phyloP scores from a whole-genome alignment of 805 yeast genomes.

The Torulaspora gathmanii region DNA sequence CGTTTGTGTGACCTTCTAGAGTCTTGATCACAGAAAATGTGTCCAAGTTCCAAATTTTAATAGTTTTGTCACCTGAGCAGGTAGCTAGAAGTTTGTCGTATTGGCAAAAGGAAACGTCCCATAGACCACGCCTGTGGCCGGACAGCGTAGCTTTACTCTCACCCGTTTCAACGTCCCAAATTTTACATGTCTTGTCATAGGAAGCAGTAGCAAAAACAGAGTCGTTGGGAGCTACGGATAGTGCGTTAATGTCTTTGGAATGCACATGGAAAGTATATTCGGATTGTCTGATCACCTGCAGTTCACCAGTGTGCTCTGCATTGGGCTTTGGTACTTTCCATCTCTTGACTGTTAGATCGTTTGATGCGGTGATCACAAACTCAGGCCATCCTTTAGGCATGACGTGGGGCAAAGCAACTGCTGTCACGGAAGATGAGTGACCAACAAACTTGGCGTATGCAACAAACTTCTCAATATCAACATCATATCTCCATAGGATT shows the following conservation, averaged over 20 bases:
- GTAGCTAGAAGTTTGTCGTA: conserved; percentile 75
- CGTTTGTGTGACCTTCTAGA: conserved; percentile 90
- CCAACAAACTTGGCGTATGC: conserved; percentile 68
- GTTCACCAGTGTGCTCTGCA: conserved; percentile 15
- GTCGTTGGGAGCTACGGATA: conserved; percentile 89
- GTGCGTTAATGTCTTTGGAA: conserved; percentile 88
- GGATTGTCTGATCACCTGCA: conserved; percentile 49
- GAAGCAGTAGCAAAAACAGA: conserved; percentile 87
- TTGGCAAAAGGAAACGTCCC: conserved; percentile 83
- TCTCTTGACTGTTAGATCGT: conserved; percentile 78
- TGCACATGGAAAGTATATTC: conserved; percentile 93
- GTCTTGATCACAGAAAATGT: conserved; percentile 75
- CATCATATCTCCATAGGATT: conserved; percentile 69
- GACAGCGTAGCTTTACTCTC: conserved; percentile 78
- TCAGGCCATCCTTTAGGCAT: conserved; percentile 46
- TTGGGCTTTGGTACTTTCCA: conserved; percentile 66
- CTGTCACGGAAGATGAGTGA: conserved; percentile 82
- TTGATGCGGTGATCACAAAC: conserved; percentile 76
- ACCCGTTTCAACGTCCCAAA: conserved; percentile 85
- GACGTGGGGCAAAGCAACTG: conserved; percentile 67
- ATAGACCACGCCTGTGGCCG: conserved; percentile 92
- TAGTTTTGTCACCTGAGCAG: conserved; percentile 88
- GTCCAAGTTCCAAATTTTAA: conserved; percentile 80
- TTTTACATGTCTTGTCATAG: conserved; percentile 84
- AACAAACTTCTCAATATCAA: conserved; percentile 38